Conservation (phyloP, 495 filamentous ascomycete genomes). For the Neurospora sp. region DNA sequence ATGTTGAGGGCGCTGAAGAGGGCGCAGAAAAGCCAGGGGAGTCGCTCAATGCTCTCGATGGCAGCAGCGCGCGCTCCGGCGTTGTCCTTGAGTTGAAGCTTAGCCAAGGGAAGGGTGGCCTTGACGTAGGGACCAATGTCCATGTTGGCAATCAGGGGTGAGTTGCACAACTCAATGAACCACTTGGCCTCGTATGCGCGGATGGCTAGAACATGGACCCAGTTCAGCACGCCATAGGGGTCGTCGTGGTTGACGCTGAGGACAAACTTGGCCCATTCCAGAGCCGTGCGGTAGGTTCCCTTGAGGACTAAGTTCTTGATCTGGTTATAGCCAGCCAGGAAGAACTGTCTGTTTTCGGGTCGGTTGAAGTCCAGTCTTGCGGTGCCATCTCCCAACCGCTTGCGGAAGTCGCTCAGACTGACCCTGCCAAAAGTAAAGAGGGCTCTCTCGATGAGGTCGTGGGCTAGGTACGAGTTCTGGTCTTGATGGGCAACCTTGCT, state of each 20-base stretch:
- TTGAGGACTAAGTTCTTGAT: conserved; percentile 74
- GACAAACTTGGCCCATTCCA: conserved; percentile 85
- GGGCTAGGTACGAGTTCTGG: conserved; percentile 70
- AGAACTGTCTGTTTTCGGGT: conserved; percentile 85
- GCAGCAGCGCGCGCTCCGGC: conserved; percentile 54
- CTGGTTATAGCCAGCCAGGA: conserved; percentile 81
- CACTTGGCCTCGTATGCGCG: conserved; percentile 66
- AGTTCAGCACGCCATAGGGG: conserved; percentile 68
- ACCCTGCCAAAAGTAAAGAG: conserved; percentile 89
- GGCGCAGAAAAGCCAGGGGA: conserved; percentile 72
- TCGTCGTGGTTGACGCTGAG: conserved; percentile 69
- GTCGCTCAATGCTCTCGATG: conserved; percentile 51
- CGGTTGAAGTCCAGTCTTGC: conserved; percentile 69
- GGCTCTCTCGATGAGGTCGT: conserved; percentile 83
- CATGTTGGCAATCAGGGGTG: conserved; percentile 34
- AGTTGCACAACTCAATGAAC: conserved; percentile 60
- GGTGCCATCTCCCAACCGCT: conserved; percentile 64
- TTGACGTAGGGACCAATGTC: conserved; percentile 51
- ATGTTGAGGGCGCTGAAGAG: conserved; percentile 71
- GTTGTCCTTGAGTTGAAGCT: conserved; percentile 56
- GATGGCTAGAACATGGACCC: conserved; percentile 76
- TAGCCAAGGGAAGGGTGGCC: conserved; percentile 64
- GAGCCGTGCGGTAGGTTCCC: conserved; percentile 85
- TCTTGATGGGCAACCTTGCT: conserved; percentile 88
- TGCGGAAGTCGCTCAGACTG: conserved; percentile 66